phyloP scores from a whole-genome alignment of 805 yeast species.

The Pichia manshurica region DNA sequence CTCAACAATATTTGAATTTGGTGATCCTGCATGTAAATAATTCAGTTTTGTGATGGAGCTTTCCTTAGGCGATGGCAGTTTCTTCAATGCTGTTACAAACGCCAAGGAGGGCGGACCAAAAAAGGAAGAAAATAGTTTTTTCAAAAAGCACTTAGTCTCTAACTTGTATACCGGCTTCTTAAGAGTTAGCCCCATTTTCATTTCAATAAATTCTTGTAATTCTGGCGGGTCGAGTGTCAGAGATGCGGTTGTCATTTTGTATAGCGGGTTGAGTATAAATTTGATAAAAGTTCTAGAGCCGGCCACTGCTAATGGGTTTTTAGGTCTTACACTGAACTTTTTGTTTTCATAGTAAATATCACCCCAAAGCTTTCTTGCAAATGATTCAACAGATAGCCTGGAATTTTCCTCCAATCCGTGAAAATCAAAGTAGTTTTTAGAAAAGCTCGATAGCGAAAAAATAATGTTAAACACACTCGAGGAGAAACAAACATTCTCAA shows the following conservation, averaged over 20 bases:
- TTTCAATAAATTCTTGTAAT: constrained; percentile 40
- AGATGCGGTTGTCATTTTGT: constrained; percentile 61
- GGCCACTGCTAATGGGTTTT: constrained; percentile 21
- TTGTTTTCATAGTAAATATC: constrained; percentile 49
- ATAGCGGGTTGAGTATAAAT: constrained; percentile 73
- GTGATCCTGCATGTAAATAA: constrained; percentile 28
- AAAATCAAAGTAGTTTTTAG: constrained; percentile 40
- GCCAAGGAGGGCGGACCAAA: constrained; percentile 47
- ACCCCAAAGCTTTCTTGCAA: constrained; percentile 72
- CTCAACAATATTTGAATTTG: constrained; percentile 10
- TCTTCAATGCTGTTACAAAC: constrained; percentile 45
- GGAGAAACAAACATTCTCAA: constrained; percentile 68
- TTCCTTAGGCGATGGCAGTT: constrained; percentile 34
- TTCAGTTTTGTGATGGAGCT: constrained; percentile 25
- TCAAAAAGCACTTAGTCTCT: constrained; percentile 57
- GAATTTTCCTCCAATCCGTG: constrained; percentile 21
- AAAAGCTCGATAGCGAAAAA: constrained; percentile 65
- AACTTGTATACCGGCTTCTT: constrained; percentile 38
- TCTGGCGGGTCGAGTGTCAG: constrained; percentile 45
- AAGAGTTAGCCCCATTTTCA: constrained; percentile 39
- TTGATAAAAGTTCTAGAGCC: constrained; percentile 45
- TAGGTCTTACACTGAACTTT: constrained; percentile 38
- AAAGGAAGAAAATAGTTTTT: constrained; percentile 45
- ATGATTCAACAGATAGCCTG: constrained; percentile 29
- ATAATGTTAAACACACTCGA: constrained; percentile 57